Evolutionary conservation across 1,284 basidiomycete genomes (phyloP).

Genomic region (Peniophora sp.): DNA sequence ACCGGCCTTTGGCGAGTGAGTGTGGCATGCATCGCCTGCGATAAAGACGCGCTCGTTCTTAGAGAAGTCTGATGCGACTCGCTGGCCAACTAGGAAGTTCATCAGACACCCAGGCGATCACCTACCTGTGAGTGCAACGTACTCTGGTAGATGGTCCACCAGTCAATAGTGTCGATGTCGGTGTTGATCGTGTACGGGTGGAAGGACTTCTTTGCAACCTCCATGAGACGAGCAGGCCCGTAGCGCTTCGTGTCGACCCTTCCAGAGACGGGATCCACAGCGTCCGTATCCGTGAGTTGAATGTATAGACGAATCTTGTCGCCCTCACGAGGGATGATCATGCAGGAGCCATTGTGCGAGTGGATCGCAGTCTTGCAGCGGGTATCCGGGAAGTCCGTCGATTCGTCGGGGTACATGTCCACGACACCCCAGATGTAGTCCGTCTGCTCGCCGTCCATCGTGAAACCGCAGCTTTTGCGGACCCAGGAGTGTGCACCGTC

Average conservation of each 20-base stretch:
- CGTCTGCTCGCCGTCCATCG: conserved; percentile 74
- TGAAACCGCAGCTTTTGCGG: conserved; percentile 56
- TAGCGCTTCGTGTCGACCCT: conserved; percentile 56
- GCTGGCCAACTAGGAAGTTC: conserved; percentile 54
- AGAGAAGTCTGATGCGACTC: conserved; percentile 65
- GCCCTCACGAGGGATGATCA: conserved; percentile 73
- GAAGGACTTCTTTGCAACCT: conserved; percentile 58
- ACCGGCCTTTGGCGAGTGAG: conserved; percentile 73
- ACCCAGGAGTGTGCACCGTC: conserved; percentile 82
- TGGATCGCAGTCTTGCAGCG: conserved; percentile 61
- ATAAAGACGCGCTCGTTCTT: conserved; percentile 70
- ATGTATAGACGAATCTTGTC: conserved; percentile 71
- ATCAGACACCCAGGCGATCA: background rate
- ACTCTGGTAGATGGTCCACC: conserved; percentile 76
- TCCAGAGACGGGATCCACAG: conserved; percentile 40
- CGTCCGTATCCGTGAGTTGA: conserved; percentile 51
- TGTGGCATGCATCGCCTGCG: conserved; percentile 77
- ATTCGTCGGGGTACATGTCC: conserved; percentile 46
- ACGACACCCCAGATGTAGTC: conserved; percentile 78
- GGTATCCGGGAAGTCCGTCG: conserved; percentile 78
- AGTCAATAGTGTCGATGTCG: conserved; percentile 52
- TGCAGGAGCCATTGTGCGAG: conserved; percentile 43
- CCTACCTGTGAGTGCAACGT: conserved; percentile 4
- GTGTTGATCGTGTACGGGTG: conserved; percentile 55
- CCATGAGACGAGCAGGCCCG: conserved; percentile 53